Evolutionary conservation across 768 basidiomycete species (phyloP).

Genomic region (Tylopilus sp.): DNA sequence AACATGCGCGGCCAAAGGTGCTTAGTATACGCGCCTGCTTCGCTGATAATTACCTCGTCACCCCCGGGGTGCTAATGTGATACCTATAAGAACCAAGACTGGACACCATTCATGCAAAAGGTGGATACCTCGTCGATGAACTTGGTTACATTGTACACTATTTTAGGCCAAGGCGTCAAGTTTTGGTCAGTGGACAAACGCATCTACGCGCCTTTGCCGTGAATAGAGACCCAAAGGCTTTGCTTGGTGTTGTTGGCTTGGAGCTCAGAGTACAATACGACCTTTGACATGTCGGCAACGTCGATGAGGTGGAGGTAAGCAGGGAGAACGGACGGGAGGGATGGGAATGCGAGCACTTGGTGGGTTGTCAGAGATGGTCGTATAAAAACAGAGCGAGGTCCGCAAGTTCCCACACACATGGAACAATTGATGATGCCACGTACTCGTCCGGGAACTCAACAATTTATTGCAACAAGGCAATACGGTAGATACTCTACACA

Average conservation of each 20-base stretch:
- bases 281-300: conserved; percentile 42
- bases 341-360: conserved; percentile 4
- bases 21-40: conserved; percentile 67
- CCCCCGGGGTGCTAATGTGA: conserved; percentile 84
- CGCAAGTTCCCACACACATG: conserved; percentile 29
- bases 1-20: not conserved
- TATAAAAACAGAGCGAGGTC: conserved; percentile 20
- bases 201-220: conserved; percentile 66
- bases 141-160: conserved; percentile 91
- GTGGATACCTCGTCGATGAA: conserved; percentile 88
- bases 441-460: too few relatives aligned
- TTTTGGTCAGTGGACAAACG: not conserved
- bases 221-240: conserved; percentile 75
- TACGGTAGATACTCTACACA: not conserved
- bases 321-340: conserved; percentile 7
- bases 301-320: conserved; percentile 8
- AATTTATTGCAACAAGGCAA: not conserved
- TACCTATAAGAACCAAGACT: conserved; percentile 2
- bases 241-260: conserved; percentile 73
- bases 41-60: conserved; percentile 94
- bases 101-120: not conserved
- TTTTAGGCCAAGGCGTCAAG: conserved; percentile 5
- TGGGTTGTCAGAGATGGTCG: not conserved
- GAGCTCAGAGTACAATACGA: conserved; percentile 71
- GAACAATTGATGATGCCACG: too few relatives aligned